phyloP scores from a whole-genome alignment of 1,284 basidiomycete genomes.

The Heimioporus retisporus region DNA sequence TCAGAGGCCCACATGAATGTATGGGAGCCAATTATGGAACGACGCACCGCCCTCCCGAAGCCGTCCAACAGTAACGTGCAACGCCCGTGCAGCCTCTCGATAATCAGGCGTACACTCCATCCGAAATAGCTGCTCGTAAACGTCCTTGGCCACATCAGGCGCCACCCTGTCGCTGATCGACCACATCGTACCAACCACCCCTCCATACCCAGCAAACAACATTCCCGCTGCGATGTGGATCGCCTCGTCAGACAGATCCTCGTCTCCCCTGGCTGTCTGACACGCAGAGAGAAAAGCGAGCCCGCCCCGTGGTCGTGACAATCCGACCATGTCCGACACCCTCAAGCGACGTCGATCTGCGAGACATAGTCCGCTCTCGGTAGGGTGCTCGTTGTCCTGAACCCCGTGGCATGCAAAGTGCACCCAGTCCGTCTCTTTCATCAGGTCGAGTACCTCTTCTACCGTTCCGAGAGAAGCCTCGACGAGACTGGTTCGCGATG shows the following conservation, averaged over 20 bases:
- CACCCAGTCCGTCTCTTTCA: slow-evolving; percentile 15
- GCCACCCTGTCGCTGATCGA: slow-evolving; percentile 15
- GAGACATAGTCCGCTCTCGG: slow-evolving; percentile 10
- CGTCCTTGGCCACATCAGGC: slow-evolving; percentile 11
- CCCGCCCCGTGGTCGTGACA: slow-evolving; percentile 3
- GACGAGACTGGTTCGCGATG: neutral
- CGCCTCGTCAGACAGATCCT: slow-evolving; percentile 9
- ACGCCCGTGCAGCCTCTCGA: slow-evolving; percentile 10
- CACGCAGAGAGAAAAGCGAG: slow-evolving; percentile 19
- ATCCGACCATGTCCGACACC: slow-evolving; percentile 1
- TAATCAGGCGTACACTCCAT: neutral
- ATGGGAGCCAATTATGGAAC: slow-evolving; percentile 15
- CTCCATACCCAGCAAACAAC: slow-evolving; percentile 10
- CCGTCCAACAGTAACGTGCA: slow-evolving; percentile 7
- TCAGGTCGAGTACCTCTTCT: neutral
- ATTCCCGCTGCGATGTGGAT: slow-evolving; percentile 15
- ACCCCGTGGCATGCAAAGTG: slow-evolving; percentile 20
- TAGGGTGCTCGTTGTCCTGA: slow-evolving; percentile 4
- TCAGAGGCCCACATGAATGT: slow-evolving; percentile 16
- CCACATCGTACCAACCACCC: slow-evolving; percentile 17
- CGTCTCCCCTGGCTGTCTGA: slow-evolving; percentile 18
- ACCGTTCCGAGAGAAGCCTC: no score
- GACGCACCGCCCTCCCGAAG: neutral
- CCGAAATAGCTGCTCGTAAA: slow-evolving; percentile 6
- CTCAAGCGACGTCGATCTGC: slow-evolving; percentile 3